phyloP scores from a whole-genome alignment of 2,329 filamentous ascomycete genomes.

The Sporothrix euskadiensis region DNA sequence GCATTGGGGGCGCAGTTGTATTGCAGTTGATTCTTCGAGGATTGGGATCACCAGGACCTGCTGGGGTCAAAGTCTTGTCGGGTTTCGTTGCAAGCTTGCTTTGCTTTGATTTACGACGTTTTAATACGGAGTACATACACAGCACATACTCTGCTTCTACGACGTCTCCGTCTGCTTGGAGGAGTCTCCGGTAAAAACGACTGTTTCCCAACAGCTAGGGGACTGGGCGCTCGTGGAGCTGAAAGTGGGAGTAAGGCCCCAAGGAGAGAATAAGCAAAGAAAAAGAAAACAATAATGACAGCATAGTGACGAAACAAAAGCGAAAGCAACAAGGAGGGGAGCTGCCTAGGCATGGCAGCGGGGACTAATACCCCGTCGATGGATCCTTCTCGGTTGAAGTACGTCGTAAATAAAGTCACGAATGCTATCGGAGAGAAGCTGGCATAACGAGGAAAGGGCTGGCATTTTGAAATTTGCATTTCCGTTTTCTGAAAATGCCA shows the following conservation, averaged over 20 bases:
- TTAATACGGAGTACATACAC: no score
- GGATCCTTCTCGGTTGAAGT: neutral
- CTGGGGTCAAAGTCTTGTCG: neutral
- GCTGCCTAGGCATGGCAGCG: neutral
- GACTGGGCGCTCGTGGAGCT: neutral
- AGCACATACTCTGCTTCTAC: neutral
- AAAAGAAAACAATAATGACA: slow-evolving; percentile 9
- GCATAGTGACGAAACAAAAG: slow-evolving; percentile 17
- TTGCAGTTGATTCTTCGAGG: neutral
- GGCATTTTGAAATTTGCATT: neutral
- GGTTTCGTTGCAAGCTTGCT: neutral
- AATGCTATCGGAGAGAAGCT: neutral
- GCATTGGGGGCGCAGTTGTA: slow-evolving; percentile 8
- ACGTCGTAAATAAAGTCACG: neutral
- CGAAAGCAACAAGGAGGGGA: neutral
- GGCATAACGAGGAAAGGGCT: neutral
- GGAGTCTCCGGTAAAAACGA: neutral
- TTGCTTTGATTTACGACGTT: neutral
- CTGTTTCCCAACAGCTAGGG: slow-evolving; percentile 12
- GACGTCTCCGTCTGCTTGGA: neutral
- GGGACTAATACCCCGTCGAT: neutral
- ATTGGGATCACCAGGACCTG: neutral
- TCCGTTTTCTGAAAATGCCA: neutral
- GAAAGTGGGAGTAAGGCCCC: neutral
- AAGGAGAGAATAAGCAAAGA: neutral